phyloP scores from a whole-genome alignment of 2,329 filamentous ascomycete species.

The Ceratocystis cacaofunesta region DNA sequence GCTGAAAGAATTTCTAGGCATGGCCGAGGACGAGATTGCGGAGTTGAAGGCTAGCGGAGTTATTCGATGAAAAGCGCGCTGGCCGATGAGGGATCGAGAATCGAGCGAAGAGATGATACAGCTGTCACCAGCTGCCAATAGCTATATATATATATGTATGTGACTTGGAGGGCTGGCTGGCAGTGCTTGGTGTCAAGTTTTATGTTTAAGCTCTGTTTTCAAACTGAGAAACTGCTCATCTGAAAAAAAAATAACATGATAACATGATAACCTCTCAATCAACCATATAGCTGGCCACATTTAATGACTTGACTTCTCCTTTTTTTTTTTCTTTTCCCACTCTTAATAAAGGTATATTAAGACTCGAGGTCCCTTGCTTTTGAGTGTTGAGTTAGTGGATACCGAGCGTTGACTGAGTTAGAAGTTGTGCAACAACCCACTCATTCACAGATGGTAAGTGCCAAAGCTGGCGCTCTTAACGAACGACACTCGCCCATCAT shows the following conservation, averaged over 20 bases:
- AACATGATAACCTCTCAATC: neutral
- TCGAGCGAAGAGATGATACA: too few species aligned
- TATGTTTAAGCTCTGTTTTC: neutral
- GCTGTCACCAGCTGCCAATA: neutral
- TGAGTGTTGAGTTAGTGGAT: neutral
- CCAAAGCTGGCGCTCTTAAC: constrained; percentile 8
- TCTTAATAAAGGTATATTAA: neutral
- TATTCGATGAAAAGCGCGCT: constrained; percentile 30
- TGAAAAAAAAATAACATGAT: neutral
- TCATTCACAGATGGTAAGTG: neutral
- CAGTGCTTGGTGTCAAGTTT: too few species aligned
- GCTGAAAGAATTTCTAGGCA: constrained; percentile 46
- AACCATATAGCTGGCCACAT: too few species aligned
- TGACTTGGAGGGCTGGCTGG: neutral
- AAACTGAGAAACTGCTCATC: neutral
- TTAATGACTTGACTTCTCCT: neutral
- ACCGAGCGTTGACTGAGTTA: neutral
- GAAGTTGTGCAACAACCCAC: neutral
- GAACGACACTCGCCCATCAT: constrained; percentile 16
- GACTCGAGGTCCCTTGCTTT: neutral
- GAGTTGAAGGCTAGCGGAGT: constrained; percentile 51
- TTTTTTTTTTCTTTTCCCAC: neutral
- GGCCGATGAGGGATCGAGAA: neutral
- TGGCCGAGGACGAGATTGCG: constrained; percentile 43
- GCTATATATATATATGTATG: neutral